phyloP scores from a whole-genome alignment of 2,329 filamentous ascomycete species.

The Clonostachys byssicola region DNA sequence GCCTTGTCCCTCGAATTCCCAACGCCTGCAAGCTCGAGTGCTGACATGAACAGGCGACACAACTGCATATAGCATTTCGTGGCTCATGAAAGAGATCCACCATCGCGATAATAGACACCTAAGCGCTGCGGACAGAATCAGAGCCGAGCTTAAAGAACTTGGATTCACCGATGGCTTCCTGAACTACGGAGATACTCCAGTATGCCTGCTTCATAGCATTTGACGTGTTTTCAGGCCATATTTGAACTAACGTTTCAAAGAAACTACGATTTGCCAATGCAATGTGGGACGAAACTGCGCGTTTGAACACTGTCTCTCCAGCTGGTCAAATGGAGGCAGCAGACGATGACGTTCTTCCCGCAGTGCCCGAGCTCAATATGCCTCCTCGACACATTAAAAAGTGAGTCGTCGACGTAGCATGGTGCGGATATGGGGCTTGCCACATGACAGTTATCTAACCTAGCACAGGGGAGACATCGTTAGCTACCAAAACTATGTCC shows the following conservation, averaged over 20 bases:
- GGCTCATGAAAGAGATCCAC: not conserved
- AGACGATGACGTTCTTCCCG: not conserved
- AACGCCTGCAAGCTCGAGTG: not conserved
- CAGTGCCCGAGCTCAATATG: not conserved
- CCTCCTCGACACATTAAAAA: not conserved
- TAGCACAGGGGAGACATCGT: not conserved
- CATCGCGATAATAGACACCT: not conserved
- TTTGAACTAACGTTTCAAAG: not conserved
- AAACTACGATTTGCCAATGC: not conserved
- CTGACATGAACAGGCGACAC: not conserved
- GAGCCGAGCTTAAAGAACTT: not conserved
- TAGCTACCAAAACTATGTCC: not conserved
- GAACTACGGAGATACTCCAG: not conserved
- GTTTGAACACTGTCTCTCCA: not conserved
- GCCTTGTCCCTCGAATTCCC: not conserved
- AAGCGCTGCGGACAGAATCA: not conserved
- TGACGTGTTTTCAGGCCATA: no score
- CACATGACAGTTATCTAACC: no score
- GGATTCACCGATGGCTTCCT: not conserved
- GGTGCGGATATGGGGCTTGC: no score
- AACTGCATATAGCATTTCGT: not conserved
- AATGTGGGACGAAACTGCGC: not conserved
- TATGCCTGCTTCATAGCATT: not conserved
- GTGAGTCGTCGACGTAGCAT: not conserved
- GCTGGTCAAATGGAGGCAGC: not conserved